A percentile compares a stretch with the other conserved stretches of the same genome.
phyloP scores from a whole-genome alignment of 495 filamentous ascomycete species.

The Penicillium coprophilum region DNA sequence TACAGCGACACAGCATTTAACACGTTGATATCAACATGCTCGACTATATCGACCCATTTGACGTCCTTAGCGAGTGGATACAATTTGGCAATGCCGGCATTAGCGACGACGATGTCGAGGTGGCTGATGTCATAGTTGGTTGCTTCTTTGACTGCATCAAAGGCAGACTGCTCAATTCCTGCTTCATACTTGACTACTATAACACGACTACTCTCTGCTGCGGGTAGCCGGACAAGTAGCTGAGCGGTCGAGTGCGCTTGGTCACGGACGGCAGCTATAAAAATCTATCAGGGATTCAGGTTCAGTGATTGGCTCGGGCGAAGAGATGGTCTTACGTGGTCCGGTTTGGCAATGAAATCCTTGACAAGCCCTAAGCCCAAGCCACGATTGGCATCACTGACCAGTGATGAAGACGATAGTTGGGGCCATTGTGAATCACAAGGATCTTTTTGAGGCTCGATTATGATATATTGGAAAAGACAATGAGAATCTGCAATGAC shows the following conservation, averaged over 20 bases:
- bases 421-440: background rate
- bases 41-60: conserved; percentile 28
- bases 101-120: conserved; percentile 52
- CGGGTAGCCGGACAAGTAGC: conserved; percentile 19
- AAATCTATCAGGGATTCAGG: conserved; percentile 24
- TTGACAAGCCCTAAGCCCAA: background rate
- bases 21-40: conserved; percentile 42
- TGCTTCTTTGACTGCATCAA: conserved; percentile 24
- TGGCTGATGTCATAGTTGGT: conserved; percentile 30
- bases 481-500: background rate
- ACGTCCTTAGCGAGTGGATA: conserved; percentile 25
- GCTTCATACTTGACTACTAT: conserved; percentile 46
- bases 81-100: conserved; percentile 41
- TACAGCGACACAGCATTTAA: conserved; percentile 38
- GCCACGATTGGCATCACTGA: background rate
- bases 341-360: background rate
- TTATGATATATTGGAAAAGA: background rate
- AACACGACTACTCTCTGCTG: conserved; percentile 33
- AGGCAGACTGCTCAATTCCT: conserved; percentile 24
- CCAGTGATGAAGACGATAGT: background rate
- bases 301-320: background rate
- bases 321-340: background rate
- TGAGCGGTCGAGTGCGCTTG: conserved; percentile 20
- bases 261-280: conserved; percentile 49
- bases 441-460: background rate